These are phyloP conservation scores for Lipomyces spencermartinsiae DNA, from an alignment of 805 yeast species.

Conservation along the genomic window DNA sequence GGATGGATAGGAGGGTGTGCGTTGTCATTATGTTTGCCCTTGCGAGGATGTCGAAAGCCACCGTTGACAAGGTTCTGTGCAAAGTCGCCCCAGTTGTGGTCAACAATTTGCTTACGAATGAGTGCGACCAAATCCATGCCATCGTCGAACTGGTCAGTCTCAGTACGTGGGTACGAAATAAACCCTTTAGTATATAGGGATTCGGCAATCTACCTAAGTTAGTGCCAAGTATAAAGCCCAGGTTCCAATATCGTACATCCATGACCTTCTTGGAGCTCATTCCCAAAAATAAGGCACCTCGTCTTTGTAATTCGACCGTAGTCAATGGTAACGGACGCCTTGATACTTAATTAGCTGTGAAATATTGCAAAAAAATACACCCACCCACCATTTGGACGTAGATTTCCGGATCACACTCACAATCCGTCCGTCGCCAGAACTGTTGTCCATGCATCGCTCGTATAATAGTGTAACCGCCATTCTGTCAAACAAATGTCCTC, in stretches of 20 bases:
- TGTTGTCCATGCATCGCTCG: constrained; percentile 63
- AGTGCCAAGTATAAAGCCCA: constrained; percentile 37
- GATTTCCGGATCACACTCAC: constrained; percentile 61
- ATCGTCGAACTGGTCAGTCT: constrained; percentile 84
- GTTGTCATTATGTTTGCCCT: constrained; percentile 85
- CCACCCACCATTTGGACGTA: constrained; percentile 60
- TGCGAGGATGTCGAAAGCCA: constrained; percentile 68
- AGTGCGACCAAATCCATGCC: constrained; percentile 72
- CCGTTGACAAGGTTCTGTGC: constrained; percentile 55
- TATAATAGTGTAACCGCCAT: constrained; percentile 66
- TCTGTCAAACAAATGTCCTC: constrained; percentile 76
- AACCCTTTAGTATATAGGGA: constrained; percentile 82
- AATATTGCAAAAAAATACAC: not conserved
- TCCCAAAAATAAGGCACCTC: constrained; percentile 75
- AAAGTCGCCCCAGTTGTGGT: constrained; percentile 73
- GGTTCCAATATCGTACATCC: constrained; percentile 45
- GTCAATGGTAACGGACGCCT: constrained; percentile 86
- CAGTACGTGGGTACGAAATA: constrained; percentile 96
- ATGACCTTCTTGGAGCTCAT: constrained; percentile 81
- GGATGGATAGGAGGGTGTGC: constrained; percentile 99
- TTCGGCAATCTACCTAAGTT: constrained; percentile 62
- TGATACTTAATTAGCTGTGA: not conserved
- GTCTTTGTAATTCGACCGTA: constrained; percentile 90
- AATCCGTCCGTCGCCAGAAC: constrained; percentile 61
- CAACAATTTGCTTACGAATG: constrained; percentile 64